These are phyloP conservation scores for Pleurotus salmoneostramineus DNA, from an alignment of 768 basidiomycete genomes.

Conservation along the genomic window DNA sequence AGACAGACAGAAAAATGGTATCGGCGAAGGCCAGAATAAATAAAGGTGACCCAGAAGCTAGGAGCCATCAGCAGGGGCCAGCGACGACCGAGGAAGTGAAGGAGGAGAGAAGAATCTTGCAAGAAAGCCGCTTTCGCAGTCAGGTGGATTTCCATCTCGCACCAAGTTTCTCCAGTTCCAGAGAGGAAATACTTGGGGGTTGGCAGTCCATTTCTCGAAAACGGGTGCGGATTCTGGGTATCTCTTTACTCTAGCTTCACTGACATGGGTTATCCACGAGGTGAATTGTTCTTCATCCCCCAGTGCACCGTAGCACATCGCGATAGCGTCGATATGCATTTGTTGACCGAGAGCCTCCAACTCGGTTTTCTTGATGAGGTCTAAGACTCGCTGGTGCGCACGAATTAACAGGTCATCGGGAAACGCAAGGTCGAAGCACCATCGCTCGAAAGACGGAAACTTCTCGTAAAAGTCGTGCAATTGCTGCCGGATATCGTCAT, in stretches of 20 bases:
- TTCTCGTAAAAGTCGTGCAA: constrained; percentile 22
- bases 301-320: constrained; percentile 38
- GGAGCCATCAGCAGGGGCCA: background rate
- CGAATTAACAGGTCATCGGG: constrained; percentile 25
- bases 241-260: background rate
- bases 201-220: constrained; percentile 3
- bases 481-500: constrained; percentile 24
- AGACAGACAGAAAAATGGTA: no score
- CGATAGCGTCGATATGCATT: constrained; percentile 32
- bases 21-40: no score
- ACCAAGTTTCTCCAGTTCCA: constrained; percentile 4
- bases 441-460: constrained; percentile 27
- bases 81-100: background rate
- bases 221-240: background rate
- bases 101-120: constrained; percentile 4
- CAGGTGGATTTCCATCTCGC: background rate
- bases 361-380: constrained; percentile 27
- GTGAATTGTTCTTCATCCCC: constrained; percentile 30
- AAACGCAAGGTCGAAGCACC: constrained; percentile 25
- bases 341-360: constrained; percentile 20
- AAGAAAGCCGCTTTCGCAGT: background rate
- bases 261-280: constrained; percentile 25
- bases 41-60: background rate
- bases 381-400: constrained; percentile 25
- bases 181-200: background rate